Evolutionary conservation across 1,139 yeast species (phyloP), one percentile per base, ranked within the genome.

Genomic region (Sugiyamaella castrensis): DNA sequence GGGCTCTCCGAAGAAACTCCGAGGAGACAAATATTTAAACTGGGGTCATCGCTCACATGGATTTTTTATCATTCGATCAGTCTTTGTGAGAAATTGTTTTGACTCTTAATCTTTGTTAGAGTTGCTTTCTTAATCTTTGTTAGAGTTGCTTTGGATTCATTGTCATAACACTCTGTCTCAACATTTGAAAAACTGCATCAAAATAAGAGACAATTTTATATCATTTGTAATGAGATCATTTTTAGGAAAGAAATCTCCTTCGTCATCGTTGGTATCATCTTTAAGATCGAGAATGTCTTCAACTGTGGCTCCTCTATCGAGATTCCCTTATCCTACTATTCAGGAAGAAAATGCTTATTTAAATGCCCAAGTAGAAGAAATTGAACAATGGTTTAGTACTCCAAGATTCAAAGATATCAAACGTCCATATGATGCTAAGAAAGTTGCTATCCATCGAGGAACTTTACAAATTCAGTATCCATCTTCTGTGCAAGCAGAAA

Each of bases 391-490:
- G 83, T 80, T 83, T 78, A 59, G 67, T 1, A 57, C 72, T 8
- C 75, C 75, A 5, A 71, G 85, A 41, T 80, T 75, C 61, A 63
- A 69, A 47, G 74, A 75, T 35, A 69, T 80, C 47, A 66, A 65
- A 44, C 71, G 87, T 49, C 77, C 82, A 2, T 81, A 81, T 58
- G 63, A 71, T 4, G 79, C 85, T 2, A 68, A 68, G 36, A 74
- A 76, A 53, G 80, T 81, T 13, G 82, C 82, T 10, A 65, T 70
- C 33, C 74, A 76, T 58, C 67, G 84, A 43, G 83, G 83, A 10
- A 69, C 80, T 1, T 56, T 79, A 12, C 72, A 75, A 2, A 58
- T 68, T 11, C 64, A 65, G 10, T 77, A 76, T 50, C 75, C 81
- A 1, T 80, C 85, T 0, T 79, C 82, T 1, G 62, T 66, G 8